A percentile compares a stretch with the other conserved stretches of the same genome.
These are phyloP conservation scores for Colletotrichum sp. DNA, from an alignment of 2,329 filamentous ascomycete species.

Conservation along the genomic window DNA sequence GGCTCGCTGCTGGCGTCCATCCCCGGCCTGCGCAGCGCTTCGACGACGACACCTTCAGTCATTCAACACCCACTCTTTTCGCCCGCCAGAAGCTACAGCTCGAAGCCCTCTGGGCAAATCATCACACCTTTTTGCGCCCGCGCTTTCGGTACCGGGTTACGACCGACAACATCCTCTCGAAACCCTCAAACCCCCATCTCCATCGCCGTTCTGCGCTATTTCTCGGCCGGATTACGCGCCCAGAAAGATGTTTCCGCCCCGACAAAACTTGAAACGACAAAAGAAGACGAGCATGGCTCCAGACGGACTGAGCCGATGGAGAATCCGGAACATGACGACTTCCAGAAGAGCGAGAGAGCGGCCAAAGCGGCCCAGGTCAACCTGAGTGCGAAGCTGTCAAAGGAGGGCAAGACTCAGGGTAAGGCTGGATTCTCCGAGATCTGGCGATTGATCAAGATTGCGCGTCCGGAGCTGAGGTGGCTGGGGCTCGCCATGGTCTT, in stretches of 20 bases:
- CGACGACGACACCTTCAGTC: background rate
- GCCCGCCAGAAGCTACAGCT: background rate
- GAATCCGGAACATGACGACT: conserved; percentile 40
- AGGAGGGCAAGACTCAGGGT: conserved; percentile 69
- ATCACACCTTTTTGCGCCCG: background rate
- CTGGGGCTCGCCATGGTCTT: conserved; percentile 82
- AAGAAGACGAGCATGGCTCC: conserved; percentile 14
- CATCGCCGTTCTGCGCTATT: conserved; percentile 28
- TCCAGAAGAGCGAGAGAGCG: conserved; percentile 80
- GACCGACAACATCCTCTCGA: background rate
- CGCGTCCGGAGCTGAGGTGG: conserved; percentile 80
- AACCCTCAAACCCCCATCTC: background rate
- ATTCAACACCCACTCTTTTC: conserved; percentile 12
- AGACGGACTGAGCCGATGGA: conserved; percentile 39
- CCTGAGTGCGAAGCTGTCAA: conserved; percentile 84
- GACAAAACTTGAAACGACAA: background rate
- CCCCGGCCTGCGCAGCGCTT: conserved; percentile 19
- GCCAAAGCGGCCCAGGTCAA: conserved; percentile 89
- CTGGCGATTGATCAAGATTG: conserved; percentile 87
- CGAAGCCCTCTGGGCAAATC: background rate
- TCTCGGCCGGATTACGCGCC: conserved; percentile 31
- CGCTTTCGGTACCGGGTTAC: background rate
- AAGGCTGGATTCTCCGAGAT: conserved; percentile 76
- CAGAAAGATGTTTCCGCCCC: conserved; percentile 23
- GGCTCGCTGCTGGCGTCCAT: conserved; percentile 17